Evolutionary conservation across 2,329 filamentous ascomycete genomes (phyloP), one percentile per base, ranked within the genome.

Genomic region (Cercospora berteroae): DNA sequence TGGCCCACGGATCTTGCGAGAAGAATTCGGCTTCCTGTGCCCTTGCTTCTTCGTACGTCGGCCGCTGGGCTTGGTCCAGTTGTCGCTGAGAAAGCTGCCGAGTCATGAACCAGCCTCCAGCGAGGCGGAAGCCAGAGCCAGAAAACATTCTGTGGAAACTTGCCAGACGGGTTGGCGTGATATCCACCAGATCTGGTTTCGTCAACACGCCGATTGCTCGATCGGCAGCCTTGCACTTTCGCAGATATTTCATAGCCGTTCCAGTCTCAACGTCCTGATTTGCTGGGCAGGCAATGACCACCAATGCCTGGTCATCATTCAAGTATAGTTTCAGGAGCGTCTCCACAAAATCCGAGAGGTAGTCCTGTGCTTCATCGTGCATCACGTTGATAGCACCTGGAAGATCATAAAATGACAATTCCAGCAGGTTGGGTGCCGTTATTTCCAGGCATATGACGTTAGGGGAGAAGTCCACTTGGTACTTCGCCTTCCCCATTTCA

Each of bases 331-430:
- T 84, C 0, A 92, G 88, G 0, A 64, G 4, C 3, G 12, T 55
- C 61, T 88, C 84, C 0, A 96, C 90, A 0, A 95, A 87, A 0
- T 84, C 82, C 12, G 94, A 89, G 0, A 94, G 81, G 65, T 91
- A 91, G 9, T 86, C 83, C 16, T 94, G 88, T 2, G 86, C 82
- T 1, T 63, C 69, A 7, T 88, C 83, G 1, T 88, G 86, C 0
- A 89, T 85, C 7, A 89, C 89, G 20, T 88, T 87, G 69, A 96
- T 94, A 0, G 96, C 88, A 0, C 93, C 93, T 0, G 93, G 93
- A 0, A 97, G 83, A 68, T 97, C 93, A 68, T 92, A 94, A 73
- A 97, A 96, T 0, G 90, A 92, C 0, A 97, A 77, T 5, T 92
- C 88, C 0, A 92, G 89, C 0, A 94, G 83, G 0, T 83, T 84